Evolutionary conservation across 805 yeast genomes (phyloP).

Genomic region (Jamesozyma gamospora): DNA sequence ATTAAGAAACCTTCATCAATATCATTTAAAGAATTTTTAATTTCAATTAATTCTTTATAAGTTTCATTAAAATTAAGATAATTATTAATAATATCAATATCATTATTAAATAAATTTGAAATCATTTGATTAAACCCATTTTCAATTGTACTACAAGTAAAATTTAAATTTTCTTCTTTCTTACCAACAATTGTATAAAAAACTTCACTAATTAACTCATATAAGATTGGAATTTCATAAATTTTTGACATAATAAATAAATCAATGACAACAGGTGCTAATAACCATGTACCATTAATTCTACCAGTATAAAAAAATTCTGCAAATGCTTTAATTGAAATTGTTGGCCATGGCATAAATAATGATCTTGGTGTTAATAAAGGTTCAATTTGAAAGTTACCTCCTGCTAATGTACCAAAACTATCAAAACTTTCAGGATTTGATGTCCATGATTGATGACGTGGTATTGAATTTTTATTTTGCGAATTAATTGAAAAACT

Average conservation of each 20-base stretch:
- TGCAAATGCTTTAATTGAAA: constrained; percentile 52
- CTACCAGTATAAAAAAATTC: constrained; percentile 76
- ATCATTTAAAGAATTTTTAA: constrained; percentile 46
- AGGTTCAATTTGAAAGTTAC: constrained; percentile 40
- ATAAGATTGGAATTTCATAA: constrained; percentile 59
- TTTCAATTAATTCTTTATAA: constrained; percentile 35
- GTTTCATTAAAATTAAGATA: constrained; percentile 22
- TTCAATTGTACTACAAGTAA: constrained; percentile 4
- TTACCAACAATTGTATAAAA: constrained; percentile 60
- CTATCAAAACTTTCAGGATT: constrained; percentile 13
- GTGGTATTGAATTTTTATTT: constrained; percentile 1
- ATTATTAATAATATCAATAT: constrained; percentile 14
- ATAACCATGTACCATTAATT: constrained; percentile 64
- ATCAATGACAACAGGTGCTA: constrained; percentile 60
- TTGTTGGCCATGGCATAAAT: constrained; percentile 56
- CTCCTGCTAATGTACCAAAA: constrained; percentile 6
- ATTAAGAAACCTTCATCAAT: constrained; percentile 61
- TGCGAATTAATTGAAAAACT: constrained; percentile 1
- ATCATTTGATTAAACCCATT: constrained; percentile 18
- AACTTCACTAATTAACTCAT: constrained; percentile 59
- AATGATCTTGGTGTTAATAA: constrained; percentile 56
- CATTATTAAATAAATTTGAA: constrained; percentile 12
- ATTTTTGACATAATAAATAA: constrained; percentile 51
- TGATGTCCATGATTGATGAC: constrained; percentile 4
- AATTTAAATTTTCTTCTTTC: constrained; percentile 40